Base-by-base conservation (phyloP, 1,284 basidiomycete genomes). In the Tilletia walkeri region DNA sequence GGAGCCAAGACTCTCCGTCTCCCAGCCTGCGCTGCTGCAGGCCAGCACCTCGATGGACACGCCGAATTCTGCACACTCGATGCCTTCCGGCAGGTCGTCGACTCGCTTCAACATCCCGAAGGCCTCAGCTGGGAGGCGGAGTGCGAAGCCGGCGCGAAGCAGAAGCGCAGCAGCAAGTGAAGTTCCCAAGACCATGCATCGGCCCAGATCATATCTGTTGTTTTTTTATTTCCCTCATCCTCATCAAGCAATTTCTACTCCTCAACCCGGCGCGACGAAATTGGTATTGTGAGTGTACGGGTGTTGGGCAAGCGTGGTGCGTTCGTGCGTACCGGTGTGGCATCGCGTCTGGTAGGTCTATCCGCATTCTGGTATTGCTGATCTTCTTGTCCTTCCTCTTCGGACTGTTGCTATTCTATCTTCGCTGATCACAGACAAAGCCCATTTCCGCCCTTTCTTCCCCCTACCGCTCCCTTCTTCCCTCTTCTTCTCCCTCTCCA, bases 51-150 rank as follows among this genome's bases (percentile, higher is more conserved):
- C 9, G 85, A 88, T 2, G 91, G 90, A 1, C 86, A 86, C 9
- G 91, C 91, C 0, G 91, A 92, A 79, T 89, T 92, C 77, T 93
- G 92, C 84, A 89, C 89, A 4, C 85, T 93, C 45, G 84, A 86
- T 5, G 90, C 90, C 10, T 93, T 93, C 84, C 85, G 67, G 86
- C 73, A 72, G 38, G 72, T 80, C 41, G 75, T 78, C 65, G 75
- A 82, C 56, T 68, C 73, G 34, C 71, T 82, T 14, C 75, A 70
- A 30, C 75, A 78, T 70, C 76, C 79, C n/a, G 66, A 78, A 16
- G 78, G 76, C 18, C 72, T 72, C 67, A 72, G 69, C 5, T 75
- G 78, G 70, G 79, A 79, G 56, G 68, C 78, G 67, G 78, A 82
- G 67, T 82, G 81, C 49, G 67, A 74, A 16, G 75, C 73, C 39